phyloP scores from a whole-genome alignment of 2,329 filamentous ascomycete genomes.

The Tothia fuscella region DNA sequence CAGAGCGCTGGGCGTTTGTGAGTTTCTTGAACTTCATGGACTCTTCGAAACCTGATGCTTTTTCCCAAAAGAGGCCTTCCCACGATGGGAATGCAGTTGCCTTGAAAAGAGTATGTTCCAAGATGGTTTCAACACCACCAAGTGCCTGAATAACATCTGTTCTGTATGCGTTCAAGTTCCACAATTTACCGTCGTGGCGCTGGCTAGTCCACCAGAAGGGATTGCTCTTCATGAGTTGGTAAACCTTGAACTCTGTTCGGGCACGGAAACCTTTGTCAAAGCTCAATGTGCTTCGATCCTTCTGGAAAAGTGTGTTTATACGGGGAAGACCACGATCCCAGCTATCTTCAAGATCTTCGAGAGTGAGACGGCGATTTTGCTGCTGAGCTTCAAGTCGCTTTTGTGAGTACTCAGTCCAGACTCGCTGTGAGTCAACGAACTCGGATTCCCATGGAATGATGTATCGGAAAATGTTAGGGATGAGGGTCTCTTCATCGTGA shows the following conservation, averaged over 20 bases:
- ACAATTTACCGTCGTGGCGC: constrained; percentile 90
- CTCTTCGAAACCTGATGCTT: constrained; percentile 32
- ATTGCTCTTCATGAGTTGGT: constrained; percentile 98
- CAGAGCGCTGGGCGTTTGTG: constrained; percentile 90
- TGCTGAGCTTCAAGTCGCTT: constrained; percentile 95
- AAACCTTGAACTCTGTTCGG: constrained; percentile 93
- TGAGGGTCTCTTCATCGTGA: constrained; percentile 92
- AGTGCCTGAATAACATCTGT: constrained; percentile 95
- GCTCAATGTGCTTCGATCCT: constrained; percentile 89
- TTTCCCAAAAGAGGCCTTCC: constrained; percentile 91
- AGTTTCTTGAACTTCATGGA: constrained; percentile 98
- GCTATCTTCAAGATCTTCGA: constrained; percentile 94
- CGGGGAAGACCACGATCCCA: constrained; percentile 96
- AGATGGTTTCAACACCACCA: constrained; percentile 92
- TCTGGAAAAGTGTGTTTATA: constrained; percentile 98
- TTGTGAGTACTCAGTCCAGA: constrained; percentile 98
- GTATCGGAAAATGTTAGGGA: constrained; percentile 98
- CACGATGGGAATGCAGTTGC: constrained; percentile 93
- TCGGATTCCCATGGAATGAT: constrained; percentile 99
- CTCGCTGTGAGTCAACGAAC: constrained; percentile 96
- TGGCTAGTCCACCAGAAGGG: constrained; percentile 99
- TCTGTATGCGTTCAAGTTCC: constrained; percentile 91
- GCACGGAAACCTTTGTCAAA: constrained; percentile 98
- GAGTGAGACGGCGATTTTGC: constrained; percentile 84
- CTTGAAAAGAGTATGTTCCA: constrained; percentile 94